These are phyloP conservation scores for Candida xiaguanensis DNA, from an alignment of 805 yeast genomes.

Conservation along the genomic window DNA sequence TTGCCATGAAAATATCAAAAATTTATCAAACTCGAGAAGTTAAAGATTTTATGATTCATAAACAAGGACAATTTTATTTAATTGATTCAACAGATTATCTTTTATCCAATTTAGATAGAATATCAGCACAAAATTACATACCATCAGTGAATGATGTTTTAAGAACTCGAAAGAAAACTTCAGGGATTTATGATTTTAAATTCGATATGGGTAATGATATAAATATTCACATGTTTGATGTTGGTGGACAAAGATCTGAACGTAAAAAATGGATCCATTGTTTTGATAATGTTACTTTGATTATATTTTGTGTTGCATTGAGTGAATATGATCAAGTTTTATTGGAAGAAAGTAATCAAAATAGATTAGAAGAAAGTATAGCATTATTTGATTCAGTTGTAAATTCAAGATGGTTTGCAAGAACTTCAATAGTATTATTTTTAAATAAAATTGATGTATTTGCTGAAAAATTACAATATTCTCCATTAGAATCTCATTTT, in stretches of 20 bases:
- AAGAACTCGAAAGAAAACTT: conserved; percentile 86
- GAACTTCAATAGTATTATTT: conserved; percentile 82
- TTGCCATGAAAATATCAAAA: conserved; percentile 46
- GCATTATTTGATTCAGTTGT: conserved; percentile 86
- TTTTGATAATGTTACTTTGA: conserved; percentile 86
- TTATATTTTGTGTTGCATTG: conserved; percentile 87
- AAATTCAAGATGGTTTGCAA: conserved; percentile 87
- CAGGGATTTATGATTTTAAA: conserved; percentile 83
- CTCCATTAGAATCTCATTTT: conserved; percentile 79
- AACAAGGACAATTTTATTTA: conserved; percentile 70
- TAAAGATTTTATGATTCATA: conserved; percentile 49
- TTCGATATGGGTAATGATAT: conserved; percentile 64
- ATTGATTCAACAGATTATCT: conserved; percentile 85
- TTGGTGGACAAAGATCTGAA: conserved; percentile 95
- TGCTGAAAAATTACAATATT: conserved; percentile 75
- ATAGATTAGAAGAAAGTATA: conserved; percentile 76
- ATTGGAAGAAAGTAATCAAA: conserved; percentile 71
- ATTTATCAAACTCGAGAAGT: conserved; percentile 61
- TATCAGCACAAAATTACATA: conserved; percentile 54
- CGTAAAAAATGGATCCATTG: conserved; percentile 97
- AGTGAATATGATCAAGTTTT: conserved; percentile 88
- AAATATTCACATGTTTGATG: conserved; percentile 58
- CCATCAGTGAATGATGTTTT: conserved; percentile 78
- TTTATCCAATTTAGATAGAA: conserved; percentile 61
- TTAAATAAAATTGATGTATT: conserved; percentile 88